These are phyloP conservation scores for Monosporascus sp. DNA, from an alignment of 2,329 filamentous ascomycete species.

Conservation along the genomic window DNA sequence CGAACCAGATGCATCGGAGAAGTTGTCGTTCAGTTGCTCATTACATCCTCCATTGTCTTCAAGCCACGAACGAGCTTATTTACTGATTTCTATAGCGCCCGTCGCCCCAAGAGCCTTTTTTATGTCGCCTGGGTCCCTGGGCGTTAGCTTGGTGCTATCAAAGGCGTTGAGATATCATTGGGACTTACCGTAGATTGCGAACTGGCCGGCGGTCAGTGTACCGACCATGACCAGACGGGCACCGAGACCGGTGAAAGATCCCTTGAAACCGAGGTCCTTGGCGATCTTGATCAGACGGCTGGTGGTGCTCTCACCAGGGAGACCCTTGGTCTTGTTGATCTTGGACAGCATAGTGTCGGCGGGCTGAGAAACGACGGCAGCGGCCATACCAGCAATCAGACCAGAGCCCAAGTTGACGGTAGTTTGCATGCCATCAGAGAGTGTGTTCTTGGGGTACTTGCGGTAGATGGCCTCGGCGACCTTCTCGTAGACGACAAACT, in stretches of 20 bases:
- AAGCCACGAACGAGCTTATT: background rate
- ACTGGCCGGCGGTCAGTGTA: slow-evolving; percentile 65
- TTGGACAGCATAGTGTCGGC: slow-evolving; percentile 77
- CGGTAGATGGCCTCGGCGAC: slow-evolving; percentile 61
- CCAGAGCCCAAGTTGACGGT: slow-evolving; percentile 67
- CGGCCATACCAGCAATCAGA: slow-evolving; percentile 72
- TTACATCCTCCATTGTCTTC: background rate
- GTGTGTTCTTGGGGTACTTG: slow-evolving; percentile 55
- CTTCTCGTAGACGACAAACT: slow-evolving; percentile 79
- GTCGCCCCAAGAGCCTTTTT: slow-evolving; percentile 50
- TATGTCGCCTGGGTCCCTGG: slow-evolving; percentile 4
- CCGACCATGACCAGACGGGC: slow-evolving; percentile 70
- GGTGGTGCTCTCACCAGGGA: slow-evolving; percentile 67
- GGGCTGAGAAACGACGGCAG: slow-evolving; percentile 69
- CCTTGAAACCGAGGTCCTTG: slow-evolving; percentile 63
- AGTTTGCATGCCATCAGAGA: slow-evolving; percentile 59
- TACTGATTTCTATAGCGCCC: slow-evolving; percentile 47
- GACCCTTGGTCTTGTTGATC: slow-evolving; percentile 76
- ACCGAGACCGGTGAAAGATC: slow-evolving; percentile 65
- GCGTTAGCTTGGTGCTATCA: too few species aligned
- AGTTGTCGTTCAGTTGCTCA: background rate
- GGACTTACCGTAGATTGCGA: slow-evolving; percentile 66
- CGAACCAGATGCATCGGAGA: too few species aligned
- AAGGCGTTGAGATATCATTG: too few species aligned
- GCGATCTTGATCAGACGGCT: slow-evolving; percentile 70